Conservation (phyloP, 192 early-diverging fungal species). For the Coemansia sp. region DNA sequence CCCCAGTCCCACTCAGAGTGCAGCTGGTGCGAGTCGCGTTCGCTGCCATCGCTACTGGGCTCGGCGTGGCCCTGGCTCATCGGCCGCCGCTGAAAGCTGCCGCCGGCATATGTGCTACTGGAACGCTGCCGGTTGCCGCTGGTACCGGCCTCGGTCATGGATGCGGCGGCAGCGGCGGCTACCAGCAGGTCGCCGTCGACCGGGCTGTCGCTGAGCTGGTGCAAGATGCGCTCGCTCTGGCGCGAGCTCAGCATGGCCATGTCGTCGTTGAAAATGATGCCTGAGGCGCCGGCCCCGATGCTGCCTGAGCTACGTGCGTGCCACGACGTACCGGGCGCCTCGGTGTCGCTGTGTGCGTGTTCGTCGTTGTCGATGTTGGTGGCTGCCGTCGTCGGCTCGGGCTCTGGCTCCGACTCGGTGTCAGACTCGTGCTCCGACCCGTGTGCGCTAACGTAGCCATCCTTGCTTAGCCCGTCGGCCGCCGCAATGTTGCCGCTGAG, state of each 20-base stretch:
- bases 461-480: conserved; percentile 11
- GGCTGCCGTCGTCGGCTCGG: background rate
- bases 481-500: conserved; percentile 22
- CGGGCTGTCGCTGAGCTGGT: conserved; percentile 10
- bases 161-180: background rate
- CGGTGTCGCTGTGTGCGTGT: conserved; percentile 32
- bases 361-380: conserved; percentile 9
- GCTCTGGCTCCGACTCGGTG: background rate
- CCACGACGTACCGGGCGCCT: conserved; percentile 2
- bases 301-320: background rate
- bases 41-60: background rate
- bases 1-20: conserved; percentile 54
- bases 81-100: conserved; percentile 10
- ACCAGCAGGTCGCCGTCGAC: background rate
- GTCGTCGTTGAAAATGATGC: conserved; percentile 22
- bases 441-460: conserved; percentile 68
- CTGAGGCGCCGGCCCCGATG: background rate
- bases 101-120: background rate
- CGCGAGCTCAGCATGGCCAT: conserved; percentile 19
- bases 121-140: background rate
- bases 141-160: background rate
- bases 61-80: conserved; percentile 1
- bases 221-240: conserved; percentile 15
- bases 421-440: conserved; percentile 48
- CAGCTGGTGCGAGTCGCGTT: background rate